Percentiles rank a stretch among this genome's conserved stretches.
Conservation (phyloP, 1,284 basidiomycete genomes). For the Sphagnurus paluster region DNA sequence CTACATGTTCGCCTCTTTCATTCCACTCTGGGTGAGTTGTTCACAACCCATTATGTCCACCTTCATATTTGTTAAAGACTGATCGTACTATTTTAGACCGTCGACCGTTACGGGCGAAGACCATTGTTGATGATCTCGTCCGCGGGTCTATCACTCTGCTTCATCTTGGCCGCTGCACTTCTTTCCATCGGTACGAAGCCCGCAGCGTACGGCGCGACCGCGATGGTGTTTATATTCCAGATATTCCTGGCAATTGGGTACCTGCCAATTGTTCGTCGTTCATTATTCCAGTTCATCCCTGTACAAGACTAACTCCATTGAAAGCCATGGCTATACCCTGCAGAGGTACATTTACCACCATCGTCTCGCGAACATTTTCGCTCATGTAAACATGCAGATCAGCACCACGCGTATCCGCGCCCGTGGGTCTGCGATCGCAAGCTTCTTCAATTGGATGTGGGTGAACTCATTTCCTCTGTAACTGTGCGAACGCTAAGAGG, state of each 20-base stretch:
- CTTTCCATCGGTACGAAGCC: slow-evolving; percentile 33
- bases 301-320: not conserved
- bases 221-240: slow-evolving; percentile 44
- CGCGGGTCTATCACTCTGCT: slow-evolving; percentile 38
- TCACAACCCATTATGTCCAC: too few species aligned
- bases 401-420: slow-evolving; percentile 39
- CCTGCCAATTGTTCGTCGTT: slow-evolving; percentile 35
- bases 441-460: slow-evolving; percentile 43
- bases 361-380: not conserved
- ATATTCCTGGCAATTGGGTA: slow-evolving; percentile 42
- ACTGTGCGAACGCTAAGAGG: not conserved
- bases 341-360: slow-evolving; percentile 29
- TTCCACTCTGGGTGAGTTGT: slow-evolving; percentile 40
- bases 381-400: slow-evolving; percentile 25
- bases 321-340: slow-evolving; percentile 44
- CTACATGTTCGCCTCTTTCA: slow-evolving; percentile 46
- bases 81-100: slow-evolving; percentile 28
- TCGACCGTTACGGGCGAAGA: slow-evolving; percentile 41
- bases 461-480: not conserved
- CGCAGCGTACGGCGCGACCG: slow-evolving; percentile 36
- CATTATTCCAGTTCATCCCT: not conserved
- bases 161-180: slow-evolving; percentile 33
- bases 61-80: not conserved
- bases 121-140: slow-evolving; percentile 40
- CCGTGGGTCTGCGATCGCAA: slow-evolving; percentile 36